Evolutionary conservation across 495 filamentous ascomycete species (phyloP).

Genomic region (Halenospora varia): DNA sequence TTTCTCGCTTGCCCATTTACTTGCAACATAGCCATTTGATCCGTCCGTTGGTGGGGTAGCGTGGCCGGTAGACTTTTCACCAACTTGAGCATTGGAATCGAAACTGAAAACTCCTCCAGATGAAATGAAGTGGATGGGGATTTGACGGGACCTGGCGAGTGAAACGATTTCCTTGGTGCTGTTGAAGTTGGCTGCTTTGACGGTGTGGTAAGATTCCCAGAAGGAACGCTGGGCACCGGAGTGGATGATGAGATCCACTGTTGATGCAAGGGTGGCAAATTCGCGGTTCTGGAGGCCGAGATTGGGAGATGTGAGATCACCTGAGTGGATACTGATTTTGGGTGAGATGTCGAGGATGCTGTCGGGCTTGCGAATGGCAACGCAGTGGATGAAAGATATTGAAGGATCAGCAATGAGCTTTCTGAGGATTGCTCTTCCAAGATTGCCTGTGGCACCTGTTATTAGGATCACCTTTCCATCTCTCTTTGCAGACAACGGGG

Average conservation of each 20-base stretch:
- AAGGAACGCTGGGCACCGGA: constrained; percentile 46
- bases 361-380: constrained; percentile 10
- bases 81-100: not conserved
- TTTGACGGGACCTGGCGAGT: constrained; percentile 26
- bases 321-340: not conserved
- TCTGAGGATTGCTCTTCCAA: constrained; percentile 20
- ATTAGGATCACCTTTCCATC: constrained; percentile 17
- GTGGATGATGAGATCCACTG: constrained; percentile 44
- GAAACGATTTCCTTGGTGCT: constrained; percentile 39
- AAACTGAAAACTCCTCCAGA: constrained; percentile 27
- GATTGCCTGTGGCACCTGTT: constrained; percentile 32
- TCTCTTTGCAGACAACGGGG: not conserved
- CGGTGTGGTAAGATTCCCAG: constrained; percentile 39
- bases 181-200: constrained; percentile 37
- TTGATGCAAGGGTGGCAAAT: constrained; percentile 23
- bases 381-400: constrained; percentile 3
- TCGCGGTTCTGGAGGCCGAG: constrained; percentile 1
- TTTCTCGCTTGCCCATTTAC: constrained; percentile 53
- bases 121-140: constrained; percentile 51
- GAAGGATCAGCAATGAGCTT: not conserved
- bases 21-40: constrained; percentile 21
- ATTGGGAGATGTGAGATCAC: not conserved
- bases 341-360: not conserved
- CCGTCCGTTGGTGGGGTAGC: not conserved
- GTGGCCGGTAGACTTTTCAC: not conserved